Evolutionary conservation across 2,329 filamentous ascomycete genomes (phyloP), one percentile per base, ranked within the genome.

Genomic region (Apiospora saccharicola): DNA sequence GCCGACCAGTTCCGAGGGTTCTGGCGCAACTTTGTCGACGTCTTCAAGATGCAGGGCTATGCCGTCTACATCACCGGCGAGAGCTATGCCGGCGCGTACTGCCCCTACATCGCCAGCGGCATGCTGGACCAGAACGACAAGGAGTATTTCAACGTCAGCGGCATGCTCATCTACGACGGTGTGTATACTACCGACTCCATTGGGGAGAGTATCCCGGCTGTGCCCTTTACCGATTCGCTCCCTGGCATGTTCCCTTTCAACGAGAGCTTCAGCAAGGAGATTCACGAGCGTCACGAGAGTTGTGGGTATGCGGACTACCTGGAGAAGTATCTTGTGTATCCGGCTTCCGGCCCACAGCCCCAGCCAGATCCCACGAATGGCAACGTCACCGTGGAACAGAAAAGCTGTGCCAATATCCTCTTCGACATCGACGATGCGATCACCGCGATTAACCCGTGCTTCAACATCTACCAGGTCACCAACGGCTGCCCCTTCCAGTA

Each of bases 1-100:
- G 92, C 92, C 0, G 81, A 83, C n/a, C 89, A 95, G 75, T 94
- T 96, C 79, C 85, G 92, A 22, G 92, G 92, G 68, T 96, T 94
- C 83, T 95, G 91, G 81, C 86, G 86, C 80, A 87, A 88, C 74
- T 90, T 90, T 75, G 79, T 89, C 61, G 83, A 87, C 46, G 84
- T 84, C 8, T 90, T 90, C 75, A 83, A 84, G 22, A 78, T 88
- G 71, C 82, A 87, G 34, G 83, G 84, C 30, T 85, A 83, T 76
- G 87, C 88, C 74, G 85, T 88, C 0, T 90, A 88, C 75, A 77
- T 90, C 43, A 86, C 87, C 2, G 87, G 88, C 71, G 88, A 90
- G 75, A 85, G 82, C 3, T 89, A 89, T 75, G 87, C 85, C 4
- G 87, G 85, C 22, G 81, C 80, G 74, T 90, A 89, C 74, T 85